Evolutionary conservation across 2,329 filamentous ascomycete species (phyloP), one percentile per base, ranked within the genome.

Genomic region (Stagonosporopsis vannaccii): DNA sequence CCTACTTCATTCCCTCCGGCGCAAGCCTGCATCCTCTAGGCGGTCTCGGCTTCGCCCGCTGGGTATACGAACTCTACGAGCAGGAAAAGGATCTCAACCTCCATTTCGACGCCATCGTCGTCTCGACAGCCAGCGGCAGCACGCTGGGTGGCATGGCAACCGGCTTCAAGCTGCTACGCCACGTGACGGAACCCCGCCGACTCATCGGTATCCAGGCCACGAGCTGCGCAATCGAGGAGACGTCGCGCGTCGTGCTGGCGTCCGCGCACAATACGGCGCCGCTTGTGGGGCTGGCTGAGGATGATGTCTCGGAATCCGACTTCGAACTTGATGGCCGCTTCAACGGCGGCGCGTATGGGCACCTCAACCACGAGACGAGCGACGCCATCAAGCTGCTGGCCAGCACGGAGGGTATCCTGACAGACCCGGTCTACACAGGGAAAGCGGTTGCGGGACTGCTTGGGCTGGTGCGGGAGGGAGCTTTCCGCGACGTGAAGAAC

Each of bases 1-100:
- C 53, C 15, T 56, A 56, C 37, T 56, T 56, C 23, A 56, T 56
- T 11, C 47, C 53, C 6, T 56, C 53, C 3, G 53, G 53, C 1
- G 53, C 53, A 8, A 56, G 53, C 26, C 23, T 56, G 36, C 53
- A 56, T 17, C 2, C 20, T 7, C 17, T 56, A 15, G 53, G 53
- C 26, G 53, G 53, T 7, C 25, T 56, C 13, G 53, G 53, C 11
- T 56, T 56, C 19, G 53, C 53, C 12, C 40, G 53, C 2, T 56
- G 47, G 28, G 47, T 42, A 4, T 56, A 30, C n/a, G 53, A 56
- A 25, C 25, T 56, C 7, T 9, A 30, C 2, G 47, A 56, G 30
- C 53, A 56, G 8, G 53, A 56, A 23, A 25, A 40, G 15, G 47
- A 56, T 13, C 2, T 56, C 9, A 36, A 30, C 1, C 4, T 56